phyloP scores from a whole-genome alignment of 768 basidiomycete species.

The Naganishia vaughanmartiniae region DNA sequence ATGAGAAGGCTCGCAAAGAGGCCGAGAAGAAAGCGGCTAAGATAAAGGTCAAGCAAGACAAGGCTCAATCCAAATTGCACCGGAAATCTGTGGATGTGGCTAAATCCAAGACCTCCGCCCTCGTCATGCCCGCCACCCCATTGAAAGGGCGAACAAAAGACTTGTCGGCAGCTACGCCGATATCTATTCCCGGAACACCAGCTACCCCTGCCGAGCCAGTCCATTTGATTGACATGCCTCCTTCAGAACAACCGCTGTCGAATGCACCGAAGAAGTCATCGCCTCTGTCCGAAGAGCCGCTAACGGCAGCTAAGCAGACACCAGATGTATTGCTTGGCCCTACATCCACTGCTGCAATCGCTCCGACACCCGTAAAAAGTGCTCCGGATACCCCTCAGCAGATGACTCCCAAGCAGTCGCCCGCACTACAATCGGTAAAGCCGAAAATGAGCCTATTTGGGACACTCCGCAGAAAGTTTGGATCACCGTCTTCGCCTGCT shows the following conservation, averaged over 20 bases:
- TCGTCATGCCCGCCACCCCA: slow-evolving; percentile 27
- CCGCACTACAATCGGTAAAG: slow-evolving; percentile 13
- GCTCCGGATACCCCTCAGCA: not conserved
- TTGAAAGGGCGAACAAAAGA: slow-evolving; percentile 22
- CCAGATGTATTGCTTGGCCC: not conserved
- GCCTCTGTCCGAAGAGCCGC: slow-evolving; percentile 10
- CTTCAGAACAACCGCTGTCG: not conserved
- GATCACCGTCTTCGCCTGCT: slow-evolving; percentile 4
- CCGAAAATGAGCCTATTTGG: slow-evolving; percentile 10
- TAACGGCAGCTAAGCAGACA: too few species aligned
- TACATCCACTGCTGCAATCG: not conserved
- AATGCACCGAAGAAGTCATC: not conserved
- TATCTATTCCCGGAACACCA: slow-evolving; percentile 9
- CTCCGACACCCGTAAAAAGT: not conserved
- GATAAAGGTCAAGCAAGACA: slow-evolving; percentile 22
- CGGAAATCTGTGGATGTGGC: slow-evolving; percentile 7
- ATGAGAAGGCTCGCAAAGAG: slow-evolving; percentile 33
- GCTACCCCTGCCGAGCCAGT: slow-evolving; percentile 9
- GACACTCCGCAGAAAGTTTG: slow-evolving; percentile 11
- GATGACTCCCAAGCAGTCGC: not conserved
- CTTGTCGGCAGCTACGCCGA: slow-evolving; percentile 19
- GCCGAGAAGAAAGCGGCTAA: slow-evolving; percentile 35
- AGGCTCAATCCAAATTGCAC: slow-evolving; percentile 24
- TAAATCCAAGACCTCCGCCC: not conserved
- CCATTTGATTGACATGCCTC: not conserved